phyloP scores from a whole-genome alignment of 495 filamentous ascomycete species.

The Penicillium coprophilum region DNA sequence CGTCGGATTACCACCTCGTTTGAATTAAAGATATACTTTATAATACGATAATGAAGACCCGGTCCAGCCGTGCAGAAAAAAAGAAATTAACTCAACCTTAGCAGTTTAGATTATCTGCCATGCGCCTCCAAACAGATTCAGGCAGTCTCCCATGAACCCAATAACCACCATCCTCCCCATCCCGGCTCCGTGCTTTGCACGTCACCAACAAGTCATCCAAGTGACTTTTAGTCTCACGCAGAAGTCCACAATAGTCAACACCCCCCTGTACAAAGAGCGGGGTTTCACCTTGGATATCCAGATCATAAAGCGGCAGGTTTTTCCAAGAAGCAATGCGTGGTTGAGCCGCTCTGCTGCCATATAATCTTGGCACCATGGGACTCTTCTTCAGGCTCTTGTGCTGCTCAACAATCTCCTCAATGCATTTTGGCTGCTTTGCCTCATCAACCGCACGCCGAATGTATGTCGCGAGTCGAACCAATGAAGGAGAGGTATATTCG shows the following conservation, averaged over 20 bases:
- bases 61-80: neutral
- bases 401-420: slow-evolving; percentile 7
- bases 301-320: slow-evolving; percentile 3
- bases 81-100: slow-evolving; percentile 1
- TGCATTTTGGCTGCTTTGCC: slow-evolving; percentile 9
- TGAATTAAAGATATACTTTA: neutral
- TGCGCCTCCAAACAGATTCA: slow-evolving; percentile 5
- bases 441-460: slow-evolving; percentile 5
- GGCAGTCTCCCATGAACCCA: slow-evolving; percentile 12
- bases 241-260: slow-evolving; percentile 11
- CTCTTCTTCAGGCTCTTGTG: neutral
- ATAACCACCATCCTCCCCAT: slow-evolving; percentile 6
- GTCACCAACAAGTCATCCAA: slow-evolving; percentile 14
- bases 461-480: slow-evolving; percentile 1
- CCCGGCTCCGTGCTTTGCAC: slow-evolving; percentile 3
- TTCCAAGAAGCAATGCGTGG: slow-evolving; percentile 10
- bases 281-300: slow-evolving; percentile 7
- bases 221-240: slow-evolving; percentile 3
- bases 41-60: neutral
- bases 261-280: slow-evolving; percentile 14
- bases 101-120: slow-evolving; percentile 7
- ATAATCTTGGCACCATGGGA: slow-evolving; percentile 4
- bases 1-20: neutral
- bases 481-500: slow-evolving; percentile 2
- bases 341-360: slow-evolving; percentile 9